Conservation (phyloP, 2,329 filamentous ascomycete species). For the Pseudogymnoascus sp. region DNA sequence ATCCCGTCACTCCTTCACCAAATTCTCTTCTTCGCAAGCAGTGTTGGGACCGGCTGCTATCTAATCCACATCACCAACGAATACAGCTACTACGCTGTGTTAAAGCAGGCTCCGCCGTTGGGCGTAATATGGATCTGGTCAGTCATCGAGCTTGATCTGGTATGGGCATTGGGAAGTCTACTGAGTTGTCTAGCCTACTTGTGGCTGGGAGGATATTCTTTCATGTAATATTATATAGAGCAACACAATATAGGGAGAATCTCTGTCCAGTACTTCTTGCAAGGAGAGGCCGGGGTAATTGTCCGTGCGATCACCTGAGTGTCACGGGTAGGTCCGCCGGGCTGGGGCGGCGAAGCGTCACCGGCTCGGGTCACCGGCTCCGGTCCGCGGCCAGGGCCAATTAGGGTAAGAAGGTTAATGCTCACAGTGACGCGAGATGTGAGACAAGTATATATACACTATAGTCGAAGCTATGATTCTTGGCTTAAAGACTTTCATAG, state of each 20-base stretch:
- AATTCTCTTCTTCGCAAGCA: constrained; percentile 53
- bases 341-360: not conserved
- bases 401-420: not conserved
- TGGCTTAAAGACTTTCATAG: not conserved
- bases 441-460: not conserved
- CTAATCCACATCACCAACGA: constrained; percentile 74
- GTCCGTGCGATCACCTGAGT: not conserved
- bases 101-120: constrained; percentile 85
- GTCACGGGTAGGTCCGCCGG: not conserved
- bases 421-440: not conserved
- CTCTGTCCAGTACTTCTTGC: not conserved
- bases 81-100: constrained; percentile 73
- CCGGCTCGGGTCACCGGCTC: not conserved
- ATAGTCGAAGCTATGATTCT: not conserved
- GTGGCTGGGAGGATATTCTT: constrained; percentile 21
- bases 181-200: constrained; percentile 21
- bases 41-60: constrained; percentile 61
- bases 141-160: constrained; percentile 73
- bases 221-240: constrained; percentile 15
- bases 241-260: not conserved
- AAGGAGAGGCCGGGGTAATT: not conserved
- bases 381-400: not conserved
- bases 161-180: constrained; percentile 52
- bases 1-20: constrained; percentile 45
- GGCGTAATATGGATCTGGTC: constrained; percentile 92